A percentile compares a stretch with the other conserved stretches of the same genome.
Conservation (phyloP, 2,329 filamentous ascomycete species). For the Parastagonospora avenae region DNA sequence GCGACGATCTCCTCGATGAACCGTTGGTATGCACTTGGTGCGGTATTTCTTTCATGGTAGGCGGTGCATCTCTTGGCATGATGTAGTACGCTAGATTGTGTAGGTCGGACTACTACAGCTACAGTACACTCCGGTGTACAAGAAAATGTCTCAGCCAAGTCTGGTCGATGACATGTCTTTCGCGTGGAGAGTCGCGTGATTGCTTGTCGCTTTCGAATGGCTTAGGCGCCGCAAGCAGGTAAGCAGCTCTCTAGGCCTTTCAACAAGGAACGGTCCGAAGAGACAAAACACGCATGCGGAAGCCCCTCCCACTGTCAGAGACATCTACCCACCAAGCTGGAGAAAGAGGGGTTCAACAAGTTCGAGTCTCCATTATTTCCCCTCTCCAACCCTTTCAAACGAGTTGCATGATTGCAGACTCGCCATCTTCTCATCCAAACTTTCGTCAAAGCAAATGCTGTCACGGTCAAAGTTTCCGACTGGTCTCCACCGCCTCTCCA, state of each 20-base stretch:
- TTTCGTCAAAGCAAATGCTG: not conserved
- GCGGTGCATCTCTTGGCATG: too few species aligned
- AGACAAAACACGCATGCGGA: not conserved
- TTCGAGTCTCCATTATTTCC: not conserved
- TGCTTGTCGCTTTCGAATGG: not conserved
- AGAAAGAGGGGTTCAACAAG: not conserved
- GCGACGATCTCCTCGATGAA: too few species aligned
- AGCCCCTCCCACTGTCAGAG: not conserved
- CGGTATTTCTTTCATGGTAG: too few species aligned
- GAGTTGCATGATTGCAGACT: too few species aligned
- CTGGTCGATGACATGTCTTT: not conserved
- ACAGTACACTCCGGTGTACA: too few species aligned
- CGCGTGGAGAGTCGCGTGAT: not conserved
- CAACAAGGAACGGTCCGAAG: not conserved
- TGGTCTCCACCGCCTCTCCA: too few species aligned
- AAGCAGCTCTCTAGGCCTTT: not conserved
- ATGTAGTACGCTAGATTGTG: too few species aligned
- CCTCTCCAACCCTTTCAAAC: not conserved
- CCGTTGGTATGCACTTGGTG: too few species aligned
- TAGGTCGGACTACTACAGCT: too few species aligned
- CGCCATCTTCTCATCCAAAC: not conserved
- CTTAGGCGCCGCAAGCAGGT: not conserved
- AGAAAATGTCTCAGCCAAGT: not conserved
- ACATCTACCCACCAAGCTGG: not conserved
- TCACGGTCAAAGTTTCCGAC: too few species aligned